These are phyloP conservation scores for Beauveria varroae DNA, from an alignment of 2,329 filamentous ascomycete species.

Conservation along the genomic window DNA sequence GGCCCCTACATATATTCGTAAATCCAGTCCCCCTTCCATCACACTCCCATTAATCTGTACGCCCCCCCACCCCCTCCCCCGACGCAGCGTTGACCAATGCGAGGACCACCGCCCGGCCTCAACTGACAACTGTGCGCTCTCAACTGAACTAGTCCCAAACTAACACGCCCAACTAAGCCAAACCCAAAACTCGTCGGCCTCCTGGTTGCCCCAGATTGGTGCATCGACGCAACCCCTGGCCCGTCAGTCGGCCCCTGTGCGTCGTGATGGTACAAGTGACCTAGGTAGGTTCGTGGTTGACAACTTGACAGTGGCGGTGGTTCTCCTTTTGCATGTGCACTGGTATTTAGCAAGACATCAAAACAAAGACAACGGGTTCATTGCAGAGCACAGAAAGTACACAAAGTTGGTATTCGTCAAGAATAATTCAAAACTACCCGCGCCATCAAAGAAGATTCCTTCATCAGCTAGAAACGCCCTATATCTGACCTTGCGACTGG, in stretches of 20 bases:
- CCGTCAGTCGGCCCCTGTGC: neutral
- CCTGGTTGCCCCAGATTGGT: constrained; percentile 8
- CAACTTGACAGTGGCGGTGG: neutral
- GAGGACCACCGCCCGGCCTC: neutral
- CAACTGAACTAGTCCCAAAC: constrained; percentile 8
- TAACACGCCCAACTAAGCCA: neutral
- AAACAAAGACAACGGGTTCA: no score
- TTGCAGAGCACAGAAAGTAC: neutral
- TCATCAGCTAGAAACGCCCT: neutral
- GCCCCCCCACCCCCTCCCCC: neutral
- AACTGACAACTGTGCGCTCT: constrained; percentile 8
- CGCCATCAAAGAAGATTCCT: no score
- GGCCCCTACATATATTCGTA: neutral
- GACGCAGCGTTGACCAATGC: neutral
- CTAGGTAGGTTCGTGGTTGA: neutral
- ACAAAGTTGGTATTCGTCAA: neutral
- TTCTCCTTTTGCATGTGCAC: neutral
- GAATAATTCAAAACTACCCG: no score
- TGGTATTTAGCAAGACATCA: neutral
- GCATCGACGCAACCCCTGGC: constrained; percentile 5
- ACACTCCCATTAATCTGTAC: neutral
- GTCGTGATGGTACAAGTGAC: neutral
- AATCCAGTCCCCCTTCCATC: neutral
- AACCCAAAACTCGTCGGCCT: constrained; percentile 7
- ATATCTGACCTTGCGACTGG: neutral